A percentile compares a stretch with the other conserved stretches of the same genome.
Evolutionary conservation across 2,329 filamentous ascomycete genomes (phyloP).

Genomic region (Dactylonectria macrodidyma): DNA sequence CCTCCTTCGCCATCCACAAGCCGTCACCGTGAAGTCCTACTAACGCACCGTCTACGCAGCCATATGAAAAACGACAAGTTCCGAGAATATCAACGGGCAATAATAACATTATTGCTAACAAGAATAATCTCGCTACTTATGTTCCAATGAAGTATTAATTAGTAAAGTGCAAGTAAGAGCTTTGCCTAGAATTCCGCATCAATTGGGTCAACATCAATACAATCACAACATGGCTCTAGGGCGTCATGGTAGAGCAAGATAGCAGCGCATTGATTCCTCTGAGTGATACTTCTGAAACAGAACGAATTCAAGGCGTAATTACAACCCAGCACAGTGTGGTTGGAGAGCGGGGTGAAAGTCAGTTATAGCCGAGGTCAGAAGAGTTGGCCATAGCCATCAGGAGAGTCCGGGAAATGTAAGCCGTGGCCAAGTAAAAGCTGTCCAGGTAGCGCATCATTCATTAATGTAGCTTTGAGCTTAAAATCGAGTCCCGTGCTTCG

Average conservation of each 20-base stretch:
- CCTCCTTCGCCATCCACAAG: background rate
- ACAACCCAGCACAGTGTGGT: background rate
- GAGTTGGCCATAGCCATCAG: slow-evolving; percentile 7
- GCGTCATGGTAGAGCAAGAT: background rate
- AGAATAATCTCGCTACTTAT: too few species aligned
- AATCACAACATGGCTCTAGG: too few species aligned
- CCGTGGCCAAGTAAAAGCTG: background rate
- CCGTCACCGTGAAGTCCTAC: background rate
- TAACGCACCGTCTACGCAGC: background rate
- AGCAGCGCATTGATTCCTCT: background rate
- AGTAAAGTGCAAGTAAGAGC: too few species aligned
- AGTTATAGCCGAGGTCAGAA: slow-evolving; percentile 20
- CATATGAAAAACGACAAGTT: too few species aligned
- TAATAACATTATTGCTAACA: too few species aligned
- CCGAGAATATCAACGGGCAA: too few species aligned
- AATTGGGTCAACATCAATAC: too few species aligned
- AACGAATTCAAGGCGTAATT: background rate
- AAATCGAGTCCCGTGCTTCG: too few species aligned
- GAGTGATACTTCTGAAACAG: background rate
- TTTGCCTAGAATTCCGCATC: too few species aligned
- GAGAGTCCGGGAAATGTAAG: slow-evolving; percentile 20
- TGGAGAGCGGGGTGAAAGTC: slow-evolving; percentile 18
- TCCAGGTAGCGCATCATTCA: background rate
- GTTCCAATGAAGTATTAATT: too few species aligned
- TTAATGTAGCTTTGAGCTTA: background rate